Evolutionary conservation across 1,284 basidiomycete genomes (phyloP), one percentile per base, ranked within the genome.

Genomic region (Boletus sp.): DNA sequence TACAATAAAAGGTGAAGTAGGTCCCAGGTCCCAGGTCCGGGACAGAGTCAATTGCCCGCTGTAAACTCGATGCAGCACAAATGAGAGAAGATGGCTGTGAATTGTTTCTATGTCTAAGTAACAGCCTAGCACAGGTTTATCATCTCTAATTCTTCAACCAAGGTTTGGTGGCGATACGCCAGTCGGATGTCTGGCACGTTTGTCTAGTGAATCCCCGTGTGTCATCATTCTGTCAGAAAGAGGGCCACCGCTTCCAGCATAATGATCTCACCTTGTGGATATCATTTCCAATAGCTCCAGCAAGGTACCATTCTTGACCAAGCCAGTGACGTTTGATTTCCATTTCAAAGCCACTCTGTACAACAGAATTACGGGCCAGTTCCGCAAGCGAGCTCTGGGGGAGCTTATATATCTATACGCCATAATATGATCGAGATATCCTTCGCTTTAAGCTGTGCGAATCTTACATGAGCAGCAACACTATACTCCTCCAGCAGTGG

Each of bases 321-420:
- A 96, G 74, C 95, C 96, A 99, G 68, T 97, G 96, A 13, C 93
- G 84, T 72, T 99, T 99, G 61, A 98, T 71, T 68, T 96, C 90
- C 93, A 98, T 98, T 71, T 99, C 96, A 69, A 98, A 99, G 1
- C 96, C 96, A 56, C 90, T 94, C 67, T 99, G 96, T 45, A 93
- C 75, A 29, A 98, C 95, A 2, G 91, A 94, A 71, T 98, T 99
- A 39, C 95, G 82, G 16, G 96, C 95, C 22, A 99, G 79, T 71
- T 99, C 95, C 39, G 84, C 85, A 5, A 90, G 73, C 1, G 86
- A 88, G 56, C 82, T 85, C 63, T 90, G 88, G 0, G 91, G 90
- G 41, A 96, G 72, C 69, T 95, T 94, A 69, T 94, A 93, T 50
- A 95, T 94, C 84, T 92, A 60, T 38, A 27, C 3, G 40, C 39